Base-by-base conservation (phyloP, 140 eudicot genomes). In the Stevia rebaudiana region DNA sequence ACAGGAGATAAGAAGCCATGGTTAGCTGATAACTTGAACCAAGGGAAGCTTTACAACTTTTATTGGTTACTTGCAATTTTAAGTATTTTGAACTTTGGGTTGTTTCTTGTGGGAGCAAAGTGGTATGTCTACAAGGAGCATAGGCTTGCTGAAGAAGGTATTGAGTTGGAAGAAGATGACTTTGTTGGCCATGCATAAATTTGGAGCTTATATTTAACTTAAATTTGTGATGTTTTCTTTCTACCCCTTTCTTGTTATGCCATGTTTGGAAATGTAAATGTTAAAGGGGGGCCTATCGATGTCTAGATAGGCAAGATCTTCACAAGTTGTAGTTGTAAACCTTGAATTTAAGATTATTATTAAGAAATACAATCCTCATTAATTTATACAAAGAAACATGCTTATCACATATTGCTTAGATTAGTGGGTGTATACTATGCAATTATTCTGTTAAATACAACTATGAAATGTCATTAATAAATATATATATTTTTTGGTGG, bases 101-200 rank as follows among this genome's bases (percentile, higher is more conserved):
- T 83, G 3, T 83, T 63, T 51, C 65, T 83, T 28, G 6, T 79
- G 54, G 70, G 42, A 28, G 74, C 89, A 16, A 79, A 54, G 63
- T 61, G 89, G 83, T 83, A 83, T 61, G 79, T 73, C 53, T 80
- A 83, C 81, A 83, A 80, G 76, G 83, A 79, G n/a, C 75, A 66
- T 5, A 68, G 83, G 76, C 81, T 79, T 63, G 80, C 81, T 10
- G 83, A 67, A 23, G 73, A 74, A 53, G 89, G 82, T 9, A 72
- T 69, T 50, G 81, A 72, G 50, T 33, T 76, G 76, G 85, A 79
- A 65, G 84, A 78, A 39, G 75, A 75, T 13, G 82, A 72, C 50
- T 60, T 72, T 68, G 58, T 19, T 39, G 76, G 79, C 62, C 81
- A 76, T 63, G 76, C 74, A 42, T 72, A 68, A 55, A 24, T 42